Percentiles rank a stretch among this genome's conserved stretches.
phyloP scores from a whole-genome alignment of 768 basidiomycete species.

The Termitomyces sp. region DNA sequence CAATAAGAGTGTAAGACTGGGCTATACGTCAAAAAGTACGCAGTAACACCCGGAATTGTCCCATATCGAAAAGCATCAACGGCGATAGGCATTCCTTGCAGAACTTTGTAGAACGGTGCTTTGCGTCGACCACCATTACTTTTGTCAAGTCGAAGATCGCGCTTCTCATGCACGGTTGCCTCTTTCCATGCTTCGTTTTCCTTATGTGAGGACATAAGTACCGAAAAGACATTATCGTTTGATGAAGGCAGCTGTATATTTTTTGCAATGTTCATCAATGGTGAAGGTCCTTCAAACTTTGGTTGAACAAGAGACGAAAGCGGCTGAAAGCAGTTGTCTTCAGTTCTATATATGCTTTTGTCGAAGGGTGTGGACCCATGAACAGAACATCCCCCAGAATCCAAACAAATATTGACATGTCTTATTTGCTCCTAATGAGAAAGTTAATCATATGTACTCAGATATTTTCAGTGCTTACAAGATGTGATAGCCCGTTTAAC shows the following conservation, averaged over 20 bases:
- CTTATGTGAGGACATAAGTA: conserved; percentile 86
- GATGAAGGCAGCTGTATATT: conserved; percentile 11
- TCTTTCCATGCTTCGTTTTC: conserved; percentile 86
- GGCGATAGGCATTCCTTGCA: conserved; percentile 96
- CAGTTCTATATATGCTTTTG: not conserved
- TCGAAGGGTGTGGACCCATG: not conserved
- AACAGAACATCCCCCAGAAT: conserved; percentile 1
- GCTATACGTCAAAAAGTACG: conserved; percentile 84
- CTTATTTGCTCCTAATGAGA: conserved; percentile 38
- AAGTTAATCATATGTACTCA: not conserved
- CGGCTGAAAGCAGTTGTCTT: conserved; percentile 3
- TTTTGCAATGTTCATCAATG: conserved; percentile 14
- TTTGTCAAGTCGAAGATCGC: conserved; percentile 39
- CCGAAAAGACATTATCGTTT: conserved; percentile 53
- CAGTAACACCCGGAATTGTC: conserved; percentile 79
- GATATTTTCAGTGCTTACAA: conserved; percentile 7
- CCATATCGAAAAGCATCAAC: conserved; percentile 98
- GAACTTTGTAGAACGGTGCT: conserved; percentile 93
- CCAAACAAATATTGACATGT: conserved; percentile 60
- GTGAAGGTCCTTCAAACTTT: conserved; percentile 11
- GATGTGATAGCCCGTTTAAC: conserved; percentile 10
- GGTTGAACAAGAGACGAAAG: conserved; percentile 11
- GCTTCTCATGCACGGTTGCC: conserved; percentile 51
- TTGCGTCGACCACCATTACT: conserved; percentile 52
- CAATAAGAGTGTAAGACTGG: not conserved